Base-by-base conservation (phyloP, 805 yeast genomes). In the Kuraishia hungarica region DNA sequence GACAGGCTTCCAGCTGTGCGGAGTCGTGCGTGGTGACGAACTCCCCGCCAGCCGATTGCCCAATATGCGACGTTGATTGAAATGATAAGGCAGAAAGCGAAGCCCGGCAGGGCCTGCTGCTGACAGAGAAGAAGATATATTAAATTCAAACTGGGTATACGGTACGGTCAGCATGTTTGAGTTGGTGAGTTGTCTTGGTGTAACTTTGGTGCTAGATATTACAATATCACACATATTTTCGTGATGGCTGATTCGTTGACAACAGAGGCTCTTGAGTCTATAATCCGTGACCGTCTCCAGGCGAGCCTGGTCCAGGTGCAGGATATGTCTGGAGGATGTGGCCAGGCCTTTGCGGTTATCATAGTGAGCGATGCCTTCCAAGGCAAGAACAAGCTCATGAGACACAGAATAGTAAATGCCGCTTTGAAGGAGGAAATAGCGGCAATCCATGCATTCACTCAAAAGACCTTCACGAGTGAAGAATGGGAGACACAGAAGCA, bases 331-430 rank as follows among this genome's bases (percentile, higher is more conserved):
- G 96, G 96, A 17, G 99, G 99, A 1, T 94, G 99, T 71, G 99
- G 99, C 4, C 97, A 93, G 69, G 97, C 98, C 2, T 93, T 92
- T 70, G 97, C 96, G 46, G 97, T 91, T 39, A 80, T 89, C 6
- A 92, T 96, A 26, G 97, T 94, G 10, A 73, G 76, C 70, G 77
- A 82, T 50, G 65, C 75, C 22, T 94, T 96, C 68, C 69, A 76
- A 57, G 94, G 94, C 23, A 89, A 90, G 72, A 90, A 89, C 71
- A 88, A 87, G 67, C 75, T 94, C 52, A 81, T 84, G 75, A 80
- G 99, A 65, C 96, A 93, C 63, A 76, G 98, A 60, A 64, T 91
- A 61, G 97, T 96, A 51, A 94, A 94, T 69, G 74, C 67, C 35
- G 83, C 87, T 1, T 75, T 94, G 58, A 85, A 86, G 62, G 89